Evolutionary conservation across 2,329 filamentous ascomycete genomes (phyloP), one percentile per base, ranked within the genome.

Genomic region (Botrytis porri): DNA sequence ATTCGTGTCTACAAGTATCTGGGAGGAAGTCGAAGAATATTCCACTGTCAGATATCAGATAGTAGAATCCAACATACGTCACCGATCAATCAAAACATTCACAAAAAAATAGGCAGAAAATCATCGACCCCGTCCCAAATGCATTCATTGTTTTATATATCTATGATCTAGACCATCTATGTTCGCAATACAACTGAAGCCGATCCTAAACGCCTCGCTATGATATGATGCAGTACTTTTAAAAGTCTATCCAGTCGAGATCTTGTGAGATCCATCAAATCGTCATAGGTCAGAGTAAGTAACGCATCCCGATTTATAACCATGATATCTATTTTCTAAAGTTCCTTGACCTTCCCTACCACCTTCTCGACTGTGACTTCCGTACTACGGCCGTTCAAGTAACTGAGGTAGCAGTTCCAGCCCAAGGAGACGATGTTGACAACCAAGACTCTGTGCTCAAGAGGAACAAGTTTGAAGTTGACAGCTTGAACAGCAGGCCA

Each of bases 401-500:
- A 81, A 74, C 82, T 83, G 48, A 83, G 74, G 66, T 83, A 83
- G 69, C 82, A 83, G 75, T 83, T 83, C 82, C 82, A 83, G 48
- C 89, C 90, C 77, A 93, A 83, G 74, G 87, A 89, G 54, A 93
- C 84, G 61, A 92, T 82, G 80, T 93, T 93, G 54, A 93, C 91
- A 20, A 93, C 85, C 77, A 93, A 79, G n/a, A 93, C 88, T 70
- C 90, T 83, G 79, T 91, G 87, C 78, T 93, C 87, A 75, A 92
- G 80, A 22, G 91, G 91, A 74, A 93, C 89, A 73, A 92, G 84
- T 77, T 89, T 88, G 83, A 93, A 93, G 83, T 93, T 93, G 69
- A 88, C 84, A 39, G 87, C 84, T 82, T 93, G 91, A 72, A 93
- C 89, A 71, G 80, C 79, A 1, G 91, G 91, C 91, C 91, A 93